Evolutionary conservation across 352 stramenopile species (phyloP).

Genomic region (Phytophthora citricola): DNA sequence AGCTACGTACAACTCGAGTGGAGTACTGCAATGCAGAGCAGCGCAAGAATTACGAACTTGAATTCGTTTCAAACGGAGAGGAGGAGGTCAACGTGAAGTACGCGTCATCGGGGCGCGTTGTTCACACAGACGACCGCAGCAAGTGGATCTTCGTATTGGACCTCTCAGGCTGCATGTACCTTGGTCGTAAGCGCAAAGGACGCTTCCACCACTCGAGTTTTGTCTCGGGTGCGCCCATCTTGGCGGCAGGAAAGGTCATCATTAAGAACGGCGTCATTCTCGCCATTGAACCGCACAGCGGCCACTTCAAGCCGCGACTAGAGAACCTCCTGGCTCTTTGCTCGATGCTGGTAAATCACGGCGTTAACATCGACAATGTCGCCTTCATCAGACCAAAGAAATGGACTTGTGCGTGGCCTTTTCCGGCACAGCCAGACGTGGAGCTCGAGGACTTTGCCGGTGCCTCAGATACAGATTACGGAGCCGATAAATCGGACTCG

Average conservation of each 20-base stretch:
- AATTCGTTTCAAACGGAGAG: slow-evolving; percentile 34
- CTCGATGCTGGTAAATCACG: slow-evolving; percentile 40
- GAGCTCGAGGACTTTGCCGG: slow-evolving; percentile 50
- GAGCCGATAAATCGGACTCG: slow-evolving; percentile 45
- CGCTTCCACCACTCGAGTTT: slow-evolving; percentile 85
- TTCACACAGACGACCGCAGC: slow-evolving; percentile 65
- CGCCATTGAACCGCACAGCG: slow-evolving; percentile 75
- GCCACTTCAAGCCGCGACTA: slow-evolving; percentile 74
- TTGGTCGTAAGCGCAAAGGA: slow-evolving; percentile 78
- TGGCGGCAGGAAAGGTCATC: slow-evolving; percentile 72
- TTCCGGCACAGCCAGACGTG: slow-evolving; percentile 38
- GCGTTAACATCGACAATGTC: slow-evolving; percentile 50
- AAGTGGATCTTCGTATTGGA: slow-evolving; percentile 88
- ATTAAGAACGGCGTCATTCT: slow-evolving; percentile 62
- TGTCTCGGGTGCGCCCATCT: slow-evolving; percentile 63
- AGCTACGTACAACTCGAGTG: slow-evolving; percentile 53
- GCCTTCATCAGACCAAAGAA: slow-evolving; percentile 76
- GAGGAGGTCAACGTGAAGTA: slow-evolving; percentile 37
- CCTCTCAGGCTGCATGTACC: slow-evolving; percentile 48
- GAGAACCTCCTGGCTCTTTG: slow-evolving; percentile 57
- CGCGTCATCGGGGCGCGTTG: slow-evolving; percentile 34
- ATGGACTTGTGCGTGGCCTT: slow-evolving; percentile 71
- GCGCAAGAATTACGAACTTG: slow-evolving; percentile 51
- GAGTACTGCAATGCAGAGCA: slow-evolving; percentile 58
- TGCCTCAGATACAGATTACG: slow-evolving; percentile 56